These are phyloP conservation scores for Tolypocladium endophyticum DNA, from an alignment of 2,329 filamentous ascomycete genomes.

Conservation along the genomic window DNA sequence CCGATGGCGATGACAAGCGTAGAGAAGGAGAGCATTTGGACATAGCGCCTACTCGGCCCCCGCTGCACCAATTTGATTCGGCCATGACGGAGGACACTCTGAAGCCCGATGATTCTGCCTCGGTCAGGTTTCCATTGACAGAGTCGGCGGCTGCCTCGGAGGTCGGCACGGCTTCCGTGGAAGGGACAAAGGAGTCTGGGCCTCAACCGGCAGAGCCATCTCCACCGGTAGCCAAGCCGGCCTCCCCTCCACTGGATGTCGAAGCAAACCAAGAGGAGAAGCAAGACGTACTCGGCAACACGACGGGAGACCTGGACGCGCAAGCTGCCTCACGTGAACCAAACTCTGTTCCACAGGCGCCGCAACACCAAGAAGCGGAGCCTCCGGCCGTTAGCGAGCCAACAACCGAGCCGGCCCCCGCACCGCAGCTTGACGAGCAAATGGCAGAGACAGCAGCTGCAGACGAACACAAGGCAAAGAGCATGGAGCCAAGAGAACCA, in stretches of 20 bases:
- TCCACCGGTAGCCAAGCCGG: slow-evolving; percentile 8
- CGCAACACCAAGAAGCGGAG: background rate
- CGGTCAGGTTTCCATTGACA: slow-evolving; percentile 15
- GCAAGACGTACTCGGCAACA: slow-evolving; percentile 32
- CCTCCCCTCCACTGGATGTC: slow-evolving; percentile 6
- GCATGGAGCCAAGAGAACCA: background rate
- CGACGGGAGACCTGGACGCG: slow-evolving; percentile 33
- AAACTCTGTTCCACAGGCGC: background rate
- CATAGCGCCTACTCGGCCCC: slow-evolving; percentile 9
- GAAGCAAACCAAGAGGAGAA: slow-evolving; percentile 21
- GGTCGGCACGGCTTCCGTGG: slow-evolving; percentile 11
- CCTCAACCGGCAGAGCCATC: slow-evolving; percentile 5
- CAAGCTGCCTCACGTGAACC: slow-evolving; percentile 14
- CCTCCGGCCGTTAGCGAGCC: slow-evolving; percentile 7
- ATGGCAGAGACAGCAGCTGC: background rate
- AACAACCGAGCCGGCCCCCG: background rate
- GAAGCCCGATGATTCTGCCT: slow-evolving; percentile 27
- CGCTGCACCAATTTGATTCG: slow-evolving; percentile 18
- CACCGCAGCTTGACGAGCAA: background rate
- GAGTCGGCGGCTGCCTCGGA: slow-evolving; percentile 19
- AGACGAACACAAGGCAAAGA: background rate
- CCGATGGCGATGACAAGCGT: slow-evolving; percentile 15
- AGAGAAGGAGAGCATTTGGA: slow-evolving; percentile 13
- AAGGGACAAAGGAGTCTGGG: slow-evolving; percentile 9
- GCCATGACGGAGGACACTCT: slow-evolving; percentile 26